These are phyloP conservation scores for Decorospora gaudefroyi DNA, from an alignment of 2,329 filamentous ascomycete species.

Conservation along the genomic window DNA sequence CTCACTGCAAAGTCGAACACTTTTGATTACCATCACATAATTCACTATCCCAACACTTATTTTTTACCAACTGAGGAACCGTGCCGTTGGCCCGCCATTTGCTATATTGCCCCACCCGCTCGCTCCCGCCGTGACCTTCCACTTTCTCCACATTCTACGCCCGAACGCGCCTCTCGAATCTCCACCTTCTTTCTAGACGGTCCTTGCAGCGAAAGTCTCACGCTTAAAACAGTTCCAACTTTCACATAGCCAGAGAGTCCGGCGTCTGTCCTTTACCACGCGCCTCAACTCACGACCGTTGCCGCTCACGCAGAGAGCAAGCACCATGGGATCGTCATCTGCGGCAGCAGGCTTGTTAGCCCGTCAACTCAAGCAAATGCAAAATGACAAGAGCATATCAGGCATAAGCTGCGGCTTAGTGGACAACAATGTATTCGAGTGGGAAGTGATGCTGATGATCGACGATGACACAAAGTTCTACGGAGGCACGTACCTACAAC, in stretches of 20 bases:
- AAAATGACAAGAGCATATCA: slow-evolving; percentile 84
- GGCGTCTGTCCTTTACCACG: neutral
- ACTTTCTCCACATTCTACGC: slow-evolving; percentile 17
- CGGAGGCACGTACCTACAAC: slow-evolving; percentile 65
- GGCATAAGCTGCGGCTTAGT: slow-evolving; percentile 92
- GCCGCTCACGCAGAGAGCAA: slow-evolving; percentile 2
- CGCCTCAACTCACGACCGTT: neutral
- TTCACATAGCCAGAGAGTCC: too few species aligned
- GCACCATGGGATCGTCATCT: slow-evolving; percentile 45
- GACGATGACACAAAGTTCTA: slow-evolving; percentile 92
- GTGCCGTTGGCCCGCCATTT: slow-evolving; percentile 18
- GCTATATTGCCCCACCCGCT: slow-evolving; percentile 30
- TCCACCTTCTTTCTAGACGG: slow-evolving; percentile 10
- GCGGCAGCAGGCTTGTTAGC: slow-evolving; percentile 74
- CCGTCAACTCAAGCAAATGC: slow-evolving; percentile 92
- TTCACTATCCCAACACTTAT: neutral
- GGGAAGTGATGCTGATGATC: slow-evolving; percentile 99
- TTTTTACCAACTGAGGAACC: neutral
- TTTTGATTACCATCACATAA: slow-evolving; percentile 10
- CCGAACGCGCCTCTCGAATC: slow-evolving; percentile 19
- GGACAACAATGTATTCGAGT: slow-evolving; percentile 88
- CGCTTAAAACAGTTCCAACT: neutral
- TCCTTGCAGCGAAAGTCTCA: neutral
- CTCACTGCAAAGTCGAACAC: slow-evolving; percentile 12
- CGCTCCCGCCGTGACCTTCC: slow-evolving; percentile 10